Percentiles rank a stretch among this genome's conserved stretches.
Conservation (phyloP, 345 rosid species). For the Laguncularia racemosa region DNA sequence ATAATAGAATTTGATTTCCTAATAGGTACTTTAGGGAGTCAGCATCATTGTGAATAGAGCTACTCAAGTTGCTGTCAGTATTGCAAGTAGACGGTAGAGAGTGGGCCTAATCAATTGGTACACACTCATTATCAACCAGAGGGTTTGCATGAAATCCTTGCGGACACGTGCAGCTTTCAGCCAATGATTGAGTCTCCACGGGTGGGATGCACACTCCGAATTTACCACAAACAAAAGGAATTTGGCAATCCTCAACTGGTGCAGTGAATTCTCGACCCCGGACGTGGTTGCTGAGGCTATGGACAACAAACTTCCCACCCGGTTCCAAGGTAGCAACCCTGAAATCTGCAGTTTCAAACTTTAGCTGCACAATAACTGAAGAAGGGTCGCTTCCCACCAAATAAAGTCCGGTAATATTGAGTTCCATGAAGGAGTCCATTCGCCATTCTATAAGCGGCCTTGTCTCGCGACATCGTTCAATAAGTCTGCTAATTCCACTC, state of each 20-base stretch:
- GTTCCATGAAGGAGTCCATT: constrained; percentile 44
- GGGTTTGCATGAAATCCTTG: constrained; percentile 30
- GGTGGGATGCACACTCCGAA: constrained; percentile 38
- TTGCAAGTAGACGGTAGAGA: no score
- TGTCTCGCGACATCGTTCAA: constrained; percentile 68
- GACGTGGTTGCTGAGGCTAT: constrained; percentile 31
- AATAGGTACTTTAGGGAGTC: constrained; percentile 30
- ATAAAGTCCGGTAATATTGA: constrained; percentile 53
- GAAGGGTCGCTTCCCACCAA: constrained; percentile 58
- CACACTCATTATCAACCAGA: constrained; percentile 1
- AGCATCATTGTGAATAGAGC: constrained; percentile 18
- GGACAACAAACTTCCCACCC: constrained; percentile 46
- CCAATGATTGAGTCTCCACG: constrained; percentile 18
- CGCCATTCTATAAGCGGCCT: constrained; percentile 32
- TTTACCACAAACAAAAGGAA: constrained; percentile 56
- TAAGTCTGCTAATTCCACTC: constrained; percentile 57
- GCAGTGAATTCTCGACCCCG: constrained; percentile 43
- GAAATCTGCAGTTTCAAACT: constrained; percentile 36
- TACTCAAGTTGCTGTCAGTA: constrained; percentile 8
- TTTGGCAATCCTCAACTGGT: constrained; percentile 48
- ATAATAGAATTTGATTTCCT: no score
- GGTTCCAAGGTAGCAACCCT: constrained; percentile 47
- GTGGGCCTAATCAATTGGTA: no score
- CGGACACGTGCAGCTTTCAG: constrained; percentile 61
- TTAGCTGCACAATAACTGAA: constrained; percentile 28